A percentile compares a stretch with the other conserved stretches of the same genome.
These are phyloP conservation scores for Rhizopogon vinicolor DNA, from an alignment of 768 basidiomycete genomes.

Conservation along the genomic window DNA sequence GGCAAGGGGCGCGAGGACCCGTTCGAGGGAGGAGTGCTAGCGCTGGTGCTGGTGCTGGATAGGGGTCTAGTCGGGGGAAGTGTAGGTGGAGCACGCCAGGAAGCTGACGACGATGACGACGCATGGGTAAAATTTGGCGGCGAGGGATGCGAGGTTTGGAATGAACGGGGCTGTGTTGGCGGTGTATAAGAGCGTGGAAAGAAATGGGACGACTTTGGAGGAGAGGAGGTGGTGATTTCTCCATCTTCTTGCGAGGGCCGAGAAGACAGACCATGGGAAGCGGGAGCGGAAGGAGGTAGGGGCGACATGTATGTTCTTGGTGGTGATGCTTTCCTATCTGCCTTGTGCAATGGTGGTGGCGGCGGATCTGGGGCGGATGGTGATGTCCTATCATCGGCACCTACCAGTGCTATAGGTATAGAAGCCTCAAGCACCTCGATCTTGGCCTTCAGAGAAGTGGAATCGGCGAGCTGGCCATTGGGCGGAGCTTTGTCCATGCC, in stretches of 20 bases:
- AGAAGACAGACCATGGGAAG: conserved; percentile 10
- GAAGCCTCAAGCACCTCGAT: neutral
- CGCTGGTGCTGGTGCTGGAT: conserved; percentile 9
- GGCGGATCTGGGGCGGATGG: neutral
- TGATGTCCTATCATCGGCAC: neutral
- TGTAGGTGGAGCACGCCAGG: conserved; percentile 25
- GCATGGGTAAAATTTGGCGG: conserved; percentile 22
- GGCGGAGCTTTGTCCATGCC: neutral
- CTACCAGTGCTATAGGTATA: neutral
- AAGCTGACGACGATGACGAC: conserved; percentile 12
- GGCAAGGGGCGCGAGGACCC: conserved; percentile 29
- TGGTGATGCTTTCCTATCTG: neutral
- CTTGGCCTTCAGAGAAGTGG: neutral
- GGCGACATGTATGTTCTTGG: neutral
- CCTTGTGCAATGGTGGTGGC: neutral
- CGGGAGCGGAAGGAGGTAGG: neutral
- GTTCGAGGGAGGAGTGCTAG: conserved; percentile 5
- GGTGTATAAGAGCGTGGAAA: conserved; percentile 38
- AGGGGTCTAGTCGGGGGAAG: conserved; percentile 25
- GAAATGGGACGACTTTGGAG: conserved; percentile 25
- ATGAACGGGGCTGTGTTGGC: conserved; percentile 46
- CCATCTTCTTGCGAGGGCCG: conserved; percentile 47
- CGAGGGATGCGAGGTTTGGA: conserved; percentile 24
- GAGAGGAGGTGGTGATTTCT: conserved; percentile 39
- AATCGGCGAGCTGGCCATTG: neutral